A percentile compares a stretch with the other conserved stretches of the same genome.
Evolutionary conservation across 2,329 filamentous ascomycete genomes (phyloP).

Genomic region (Xylariaceae sp.): DNA sequence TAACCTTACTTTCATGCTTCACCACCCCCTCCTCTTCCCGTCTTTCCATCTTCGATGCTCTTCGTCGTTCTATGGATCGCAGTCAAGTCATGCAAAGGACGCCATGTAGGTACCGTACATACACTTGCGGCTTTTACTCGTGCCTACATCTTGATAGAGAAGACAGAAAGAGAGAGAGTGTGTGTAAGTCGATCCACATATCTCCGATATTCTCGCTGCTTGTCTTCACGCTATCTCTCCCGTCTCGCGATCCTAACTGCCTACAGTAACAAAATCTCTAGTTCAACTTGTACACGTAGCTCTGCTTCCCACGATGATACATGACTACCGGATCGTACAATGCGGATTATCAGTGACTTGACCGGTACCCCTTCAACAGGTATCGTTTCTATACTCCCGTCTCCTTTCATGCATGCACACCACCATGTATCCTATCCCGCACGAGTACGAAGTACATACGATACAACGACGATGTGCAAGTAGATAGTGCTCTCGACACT

Average conservation of each 20-base stretch:
- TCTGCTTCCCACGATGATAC: neutral
- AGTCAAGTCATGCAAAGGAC: constrained; percentile 6
- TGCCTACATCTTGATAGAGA: too few species aligned
- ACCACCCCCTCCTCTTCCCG: too few species aligned
- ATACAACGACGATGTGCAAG: too few species aligned
- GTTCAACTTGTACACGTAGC: neutral
- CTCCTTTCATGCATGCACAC: neutral
- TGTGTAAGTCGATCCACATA: constrained; percentile 15
- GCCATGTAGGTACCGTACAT: constrained; percentile 8
- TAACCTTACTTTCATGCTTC: neutral
- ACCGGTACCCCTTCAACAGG: too few species aligned
- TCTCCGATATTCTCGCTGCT: neutral
- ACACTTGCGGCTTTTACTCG: constrained; percentile 24
- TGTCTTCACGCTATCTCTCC: neutral
- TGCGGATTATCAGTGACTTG: too few species aligned
- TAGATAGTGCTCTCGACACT: too few species aligned
- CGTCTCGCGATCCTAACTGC: neutral
- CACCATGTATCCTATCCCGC: neutral
- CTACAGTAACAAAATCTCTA: neutral
- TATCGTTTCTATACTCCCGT: neutral
- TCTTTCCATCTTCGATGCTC: constrained; percentile 1
- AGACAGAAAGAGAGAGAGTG: neutral
- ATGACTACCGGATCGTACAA: neutral
- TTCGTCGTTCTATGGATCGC: neutral
- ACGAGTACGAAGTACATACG: too few species aligned